phyloP scores from a whole-genome alignment of 2,329 filamentous ascomycete genomes.

The Pseudocercospora musae region DNA sequence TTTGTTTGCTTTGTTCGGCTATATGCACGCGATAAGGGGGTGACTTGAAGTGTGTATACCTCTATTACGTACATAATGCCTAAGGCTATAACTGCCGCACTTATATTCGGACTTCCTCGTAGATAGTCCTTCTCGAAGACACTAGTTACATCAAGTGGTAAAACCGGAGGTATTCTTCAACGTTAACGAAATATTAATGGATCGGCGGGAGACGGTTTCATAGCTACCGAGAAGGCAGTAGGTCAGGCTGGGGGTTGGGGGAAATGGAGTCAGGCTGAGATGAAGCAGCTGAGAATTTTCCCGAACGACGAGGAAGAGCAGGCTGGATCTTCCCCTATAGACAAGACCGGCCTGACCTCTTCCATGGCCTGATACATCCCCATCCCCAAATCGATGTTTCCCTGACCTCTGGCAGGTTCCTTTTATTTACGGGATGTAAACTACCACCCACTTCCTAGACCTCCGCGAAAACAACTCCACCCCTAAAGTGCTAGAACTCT shows the following conservation, averaged over 20 bases:
- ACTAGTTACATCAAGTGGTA: too few relatives aligned
- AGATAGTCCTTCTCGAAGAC: too few relatives aligned
- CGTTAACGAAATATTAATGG: constrained; percentile 1
- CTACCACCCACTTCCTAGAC: too few relatives aligned
- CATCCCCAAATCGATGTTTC: not conserved
- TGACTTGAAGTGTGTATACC: too few relatives aligned
- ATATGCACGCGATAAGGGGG: too few relatives aligned
- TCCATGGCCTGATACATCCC: too few relatives aligned
- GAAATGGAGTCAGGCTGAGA: not conserved
- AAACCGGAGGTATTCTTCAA: constrained; percentile 1
- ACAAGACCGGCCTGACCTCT: constrained; percentile 39
- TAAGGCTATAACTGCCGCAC: too few relatives aligned
- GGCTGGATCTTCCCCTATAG: too few relatives aligned
- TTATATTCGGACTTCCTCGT: too few relatives aligned
- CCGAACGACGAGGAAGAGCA: constrained; percentile 35
- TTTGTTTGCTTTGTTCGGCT: too few relatives aligned
- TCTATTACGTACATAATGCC: too few relatives aligned
- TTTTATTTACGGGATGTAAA: too few relatives aligned
- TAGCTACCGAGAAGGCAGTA: constrained; percentile 3
- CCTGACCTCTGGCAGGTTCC: constrained; percentile 38
- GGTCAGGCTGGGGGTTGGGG: not conserved
- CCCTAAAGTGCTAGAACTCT: constrained; percentile 5
- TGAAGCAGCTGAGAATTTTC: constrained; percentile 10
- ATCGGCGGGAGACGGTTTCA: constrained; percentile 3
- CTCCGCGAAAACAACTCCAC: constrained; percentile 5